phyloP scores from a whole-genome alignment of 1,284 basidiomycete species.

The Fomitopsis pinicola region DNA sequence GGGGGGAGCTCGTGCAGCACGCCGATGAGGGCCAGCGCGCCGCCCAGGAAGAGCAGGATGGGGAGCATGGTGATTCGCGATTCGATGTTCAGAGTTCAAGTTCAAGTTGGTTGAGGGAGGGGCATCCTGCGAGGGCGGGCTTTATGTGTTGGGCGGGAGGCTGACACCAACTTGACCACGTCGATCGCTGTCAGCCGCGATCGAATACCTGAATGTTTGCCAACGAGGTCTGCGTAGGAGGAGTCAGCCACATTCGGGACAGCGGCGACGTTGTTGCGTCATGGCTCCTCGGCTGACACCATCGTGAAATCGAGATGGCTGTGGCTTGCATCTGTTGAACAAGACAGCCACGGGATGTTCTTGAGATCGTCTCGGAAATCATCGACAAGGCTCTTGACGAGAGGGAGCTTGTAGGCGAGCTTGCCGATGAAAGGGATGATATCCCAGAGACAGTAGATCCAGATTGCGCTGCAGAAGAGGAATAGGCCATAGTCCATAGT shows the following conservation, averaged over 20 bases:
- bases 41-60: background rate
- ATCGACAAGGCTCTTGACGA: background rate
- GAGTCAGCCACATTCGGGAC: no score
- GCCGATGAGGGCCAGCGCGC: slow-evolving; percentile 1
- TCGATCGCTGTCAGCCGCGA: background rate
- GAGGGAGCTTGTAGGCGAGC: background rate
- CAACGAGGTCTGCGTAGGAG: background rate
- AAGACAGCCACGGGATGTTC: background rate
- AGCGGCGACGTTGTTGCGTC: no score
- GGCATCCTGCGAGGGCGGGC: background rate
- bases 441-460: background rate
- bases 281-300: no score
- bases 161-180: background rate
- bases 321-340: no score
- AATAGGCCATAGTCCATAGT: background rate
- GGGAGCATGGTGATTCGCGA: background rate
- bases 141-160: background rate
- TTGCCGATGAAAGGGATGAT: background rate
- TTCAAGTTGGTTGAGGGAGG: slow-evolving; percentile 1
- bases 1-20: background rate
- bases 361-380: background rate
- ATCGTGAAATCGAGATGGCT: no score
- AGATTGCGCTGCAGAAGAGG: background rate
- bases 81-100: background rate
- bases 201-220: background rate